Percentiles rank a stretch among this genome's conserved stretches.
phyloP scores from a whole-genome alignment of 805 yeast genomes.

The Spathaspora girioi region DNA sequence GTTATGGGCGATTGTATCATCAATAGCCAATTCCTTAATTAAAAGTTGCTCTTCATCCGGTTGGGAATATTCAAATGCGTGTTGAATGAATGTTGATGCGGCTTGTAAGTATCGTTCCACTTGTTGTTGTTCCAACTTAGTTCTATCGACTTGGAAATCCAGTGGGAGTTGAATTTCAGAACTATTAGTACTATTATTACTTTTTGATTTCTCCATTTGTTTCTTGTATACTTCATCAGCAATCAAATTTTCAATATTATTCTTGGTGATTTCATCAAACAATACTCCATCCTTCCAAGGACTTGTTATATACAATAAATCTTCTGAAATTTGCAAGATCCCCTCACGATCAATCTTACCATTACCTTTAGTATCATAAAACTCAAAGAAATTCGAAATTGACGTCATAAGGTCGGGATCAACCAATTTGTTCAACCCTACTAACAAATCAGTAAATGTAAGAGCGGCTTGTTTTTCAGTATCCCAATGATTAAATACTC shows the following conservation, averaged over 20 bases:
- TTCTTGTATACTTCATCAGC: constrained; percentile 57
- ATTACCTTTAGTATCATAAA: constrained; percentile 60
- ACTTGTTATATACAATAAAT: constrained; percentile 71
- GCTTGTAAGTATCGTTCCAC: constrained; percentile 81
- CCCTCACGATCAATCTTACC: constrained; percentile 74
- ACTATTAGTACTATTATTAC: constrained; percentile 11
- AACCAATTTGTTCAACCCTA: constrained; percentile 67
- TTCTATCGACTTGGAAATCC: constrained; percentile 60
- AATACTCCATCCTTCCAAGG: constrained; percentile 77
- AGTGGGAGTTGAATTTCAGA: constrained; percentile 44
- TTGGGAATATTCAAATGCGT: constrained; percentile 88
- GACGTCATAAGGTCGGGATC: constrained; percentile 75
- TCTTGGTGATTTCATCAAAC: constrained; percentile 63
- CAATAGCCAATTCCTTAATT: constrained; percentile 34
- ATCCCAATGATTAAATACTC: constrained; percentile 74
- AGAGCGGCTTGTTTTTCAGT: constrained; percentile 50
- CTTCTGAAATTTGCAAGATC: constrained; percentile 83
- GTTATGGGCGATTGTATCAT: constrained; percentile 52
- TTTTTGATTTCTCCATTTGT: constrained; percentile 16
- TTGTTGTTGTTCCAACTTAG: constrained; percentile 58
- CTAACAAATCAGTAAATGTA: constrained; percentile 63
- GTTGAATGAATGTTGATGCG: constrained; percentile 78
- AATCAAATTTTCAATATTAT: constrained; percentile 60
- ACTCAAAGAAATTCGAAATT: constrained; percentile 71
- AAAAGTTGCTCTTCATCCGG: constrained; percentile 50